Evolutionary conservation across 108 stramenopile genomes (phyloP).

Genomic region (Cyclotella atomus): DNA sequence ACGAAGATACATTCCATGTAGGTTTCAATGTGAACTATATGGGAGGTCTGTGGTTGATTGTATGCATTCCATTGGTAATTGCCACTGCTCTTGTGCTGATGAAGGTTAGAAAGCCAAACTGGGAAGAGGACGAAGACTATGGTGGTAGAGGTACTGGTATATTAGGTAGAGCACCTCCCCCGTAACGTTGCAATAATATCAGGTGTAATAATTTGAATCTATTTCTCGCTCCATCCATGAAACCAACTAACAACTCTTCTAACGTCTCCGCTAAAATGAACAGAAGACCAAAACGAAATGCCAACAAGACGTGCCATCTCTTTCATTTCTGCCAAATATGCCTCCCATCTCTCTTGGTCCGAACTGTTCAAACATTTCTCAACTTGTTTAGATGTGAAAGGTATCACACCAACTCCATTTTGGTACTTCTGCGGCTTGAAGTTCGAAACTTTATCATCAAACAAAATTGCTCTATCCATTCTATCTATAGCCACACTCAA

Average conservation of each 20-base stretch:
- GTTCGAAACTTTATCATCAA: conserved; percentile 44
- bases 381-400: conserved; percentile 28
- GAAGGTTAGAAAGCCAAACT: conserved; percentile 53
- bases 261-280: conserved; percentile 45
- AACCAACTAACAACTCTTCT: conserved; percentile 37
- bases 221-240: conserved; percentile 17
- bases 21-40: conserved; percentile 87
- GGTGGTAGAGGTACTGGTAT: conserved; percentile 57
- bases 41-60: conserved; percentile 76
- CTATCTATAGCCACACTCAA: conserved; percentile 29
- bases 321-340: conserved; percentile 24
- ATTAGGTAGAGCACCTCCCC: conserved; percentile 48
- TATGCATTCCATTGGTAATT: conserved; percentile 55
- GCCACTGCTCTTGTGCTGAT: conserved; percentile 48
- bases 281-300: conserved; percentile 34
- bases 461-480: conserved; percentile 41
- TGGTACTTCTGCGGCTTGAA: conserved; percentile 43
- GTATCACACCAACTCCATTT: conserved; percentile 39
- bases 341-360: conserved; percentile 13
- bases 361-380: neutral
- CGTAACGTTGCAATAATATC: conserved; percentile 8
- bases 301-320: conserved; percentile 42
- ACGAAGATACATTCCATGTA: conserved; percentile 81
- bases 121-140: conserved; percentile 74
- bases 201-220: too few species aligned